Percentiles rank a stretch among this genome's conserved stretches.
Evolutionary conservation across 306 rosid genomes (phyloP).

Genomic region (Luffa acutangula): DNA sequence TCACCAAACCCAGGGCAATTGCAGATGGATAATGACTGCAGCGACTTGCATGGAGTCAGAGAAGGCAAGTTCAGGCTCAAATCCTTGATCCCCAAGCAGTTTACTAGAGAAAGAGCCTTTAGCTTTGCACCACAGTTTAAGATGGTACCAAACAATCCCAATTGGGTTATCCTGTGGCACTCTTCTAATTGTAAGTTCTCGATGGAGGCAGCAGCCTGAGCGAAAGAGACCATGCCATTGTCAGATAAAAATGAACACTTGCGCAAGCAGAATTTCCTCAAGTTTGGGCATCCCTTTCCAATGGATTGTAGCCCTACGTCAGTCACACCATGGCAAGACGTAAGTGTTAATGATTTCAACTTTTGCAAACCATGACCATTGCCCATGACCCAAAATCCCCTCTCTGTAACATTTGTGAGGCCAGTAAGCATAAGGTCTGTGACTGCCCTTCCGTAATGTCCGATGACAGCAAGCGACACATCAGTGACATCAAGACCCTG

Average conservation of each 20-base stretch:
- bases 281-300: slow-evolving; percentile 85
- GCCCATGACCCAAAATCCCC: slow-evolving; percentile 94
- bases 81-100: slow-evolving; percentile 81
- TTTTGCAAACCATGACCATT: slow-evolving; percentile 78
- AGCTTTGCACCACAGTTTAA: slow-evolving; percentile 56
- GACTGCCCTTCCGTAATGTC: slow-evolving; percentile 65
- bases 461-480: slow-evolving; percentile 77
- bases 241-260: slow-evolving; percentile 69
- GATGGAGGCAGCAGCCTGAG: slow-evolving; percentile 55
- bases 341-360: slow-evolving; percentile 48
- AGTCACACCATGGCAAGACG: slow-evolving; percentile 62
- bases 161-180: slow-evolving; percentile 89
- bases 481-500: slow-evolving; percentile 66
- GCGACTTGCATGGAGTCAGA: slow-evolving; percentile 34
- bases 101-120: slow-evolving; percentile 51
- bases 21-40: slow-evolving; percentile 44
- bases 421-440: slow-evolving; percentile 49
- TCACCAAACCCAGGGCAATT: slow-evolving; percentile 85
- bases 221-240: slow-evolving; percentile 58
- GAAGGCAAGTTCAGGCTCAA: slow-evolving; percentile 33
- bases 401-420: slow-evolving; percentile 63
- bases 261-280: slow-evolving; percentile 43
- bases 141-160: slow-evolving; percentile 57
- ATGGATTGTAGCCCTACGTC: slow-evolving; percentile 67
- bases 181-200: slow-evolving; percentile 77